Percentiles rank a stretch among this genome's conserved stretches.
Evolutionary conservation across 768 basidiomycete genomes (phyloP).

Genomic region (Mycena olivaceomarginata): DNA sequence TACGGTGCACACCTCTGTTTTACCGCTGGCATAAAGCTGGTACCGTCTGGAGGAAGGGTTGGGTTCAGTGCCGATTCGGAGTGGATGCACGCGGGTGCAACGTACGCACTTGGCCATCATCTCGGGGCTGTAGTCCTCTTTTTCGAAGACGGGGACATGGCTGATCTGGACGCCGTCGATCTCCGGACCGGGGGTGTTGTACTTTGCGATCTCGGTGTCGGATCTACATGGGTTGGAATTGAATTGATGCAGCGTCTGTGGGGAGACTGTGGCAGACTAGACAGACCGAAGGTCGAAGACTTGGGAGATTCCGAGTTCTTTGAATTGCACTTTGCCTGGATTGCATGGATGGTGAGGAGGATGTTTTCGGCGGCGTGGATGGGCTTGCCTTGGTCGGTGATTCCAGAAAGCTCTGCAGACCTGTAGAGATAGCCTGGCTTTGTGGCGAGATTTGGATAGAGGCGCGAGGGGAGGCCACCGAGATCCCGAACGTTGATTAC

Average conservation of each 20-base stretch:
- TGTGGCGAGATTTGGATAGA: conserved; percentile 69
- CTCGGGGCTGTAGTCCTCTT: conserved; percentile 89
- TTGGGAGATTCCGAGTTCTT: conserved; percentile 76
- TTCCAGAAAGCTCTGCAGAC: conserved; percentile 82
- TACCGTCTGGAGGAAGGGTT: conserved; percentile 68
- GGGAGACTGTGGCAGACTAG: too few species aligned
- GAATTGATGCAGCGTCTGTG: too few species aligned
- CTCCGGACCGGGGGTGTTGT: conserved; percentile 76
- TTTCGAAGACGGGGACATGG: conserved; percentile 80
- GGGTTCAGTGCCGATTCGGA: conserved; percentile 48
- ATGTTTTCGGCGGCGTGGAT: background rate
- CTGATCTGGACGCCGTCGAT: conserved; percentile 80
- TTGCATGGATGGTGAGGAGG: conserved; percentile 12
- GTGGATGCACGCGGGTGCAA: conserved; percentile 45
- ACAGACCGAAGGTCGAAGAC: conserved; percentile 87
- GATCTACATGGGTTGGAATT: background rate
- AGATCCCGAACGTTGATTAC: conserved; percentile 87
- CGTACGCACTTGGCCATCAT: conserved; percentile 88
- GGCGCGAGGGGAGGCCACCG: conserved; percentile 74
- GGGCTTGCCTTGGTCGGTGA: conserved; percentile 80
- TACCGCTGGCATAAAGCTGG: conserved; percentile 86
- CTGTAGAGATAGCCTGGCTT: conserved; percentile 78
- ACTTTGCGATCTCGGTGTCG: conserved; percentile 87
- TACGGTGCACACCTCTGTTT: conserved; percentile 75
- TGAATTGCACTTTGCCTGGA: conserved; percentile 77